Conservation (phyloP, 1,284 basidiomycete species). For the Coriolopsis trogii region DNA sequence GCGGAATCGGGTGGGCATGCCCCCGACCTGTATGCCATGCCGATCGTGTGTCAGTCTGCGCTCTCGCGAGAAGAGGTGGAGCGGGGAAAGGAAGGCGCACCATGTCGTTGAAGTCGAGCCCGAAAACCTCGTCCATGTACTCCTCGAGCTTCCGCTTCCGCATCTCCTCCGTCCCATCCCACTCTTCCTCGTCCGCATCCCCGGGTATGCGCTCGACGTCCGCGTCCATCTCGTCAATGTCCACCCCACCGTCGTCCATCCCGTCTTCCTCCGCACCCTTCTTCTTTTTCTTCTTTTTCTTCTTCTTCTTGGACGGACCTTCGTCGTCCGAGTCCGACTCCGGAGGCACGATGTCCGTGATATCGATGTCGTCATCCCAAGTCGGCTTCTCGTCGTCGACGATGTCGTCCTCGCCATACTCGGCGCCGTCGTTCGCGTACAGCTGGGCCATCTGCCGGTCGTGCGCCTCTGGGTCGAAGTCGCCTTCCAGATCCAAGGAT, state of each 20-base stretch:
- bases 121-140: conserved; percentile 91
- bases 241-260: conserved; percentile 52
- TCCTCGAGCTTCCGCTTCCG: conserved; percentile 79
- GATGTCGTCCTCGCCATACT: conserved; percentile 30
- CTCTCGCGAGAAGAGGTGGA: conserved; percentile 1
- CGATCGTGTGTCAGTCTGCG: conserved; percentile 2
- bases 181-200: conserved; percentile 60
- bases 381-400: conserved; percentile 50
- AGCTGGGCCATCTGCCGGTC: conserved; percentile 69
- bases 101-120: conserved; percentile 94
- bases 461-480: conserved; percentile 62
- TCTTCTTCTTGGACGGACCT: conserved; percentile 54
- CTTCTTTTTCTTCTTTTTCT: conserved; percentile 51
- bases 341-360: conserved; percentile 13
- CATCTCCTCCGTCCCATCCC: conserved; percentile 88
- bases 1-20: conserved; percentile 91
- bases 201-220: conserved; percentile 44
- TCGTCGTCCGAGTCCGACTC: conserved; percentile 44
- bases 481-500: conserved; percentile 73
- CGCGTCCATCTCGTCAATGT: conserved; percentile 77
- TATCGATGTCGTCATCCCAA: not conserved
- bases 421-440: conserved; percentile 59
- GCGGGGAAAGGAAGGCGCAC: conserved; percentile 47
- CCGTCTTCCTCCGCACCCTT: conserved; percentile 37
- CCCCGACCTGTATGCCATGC: conserved; percentile 67